Conservation (phyloP, 176 grass and related monocot genomes). For the Musa beccarii region DNA sequence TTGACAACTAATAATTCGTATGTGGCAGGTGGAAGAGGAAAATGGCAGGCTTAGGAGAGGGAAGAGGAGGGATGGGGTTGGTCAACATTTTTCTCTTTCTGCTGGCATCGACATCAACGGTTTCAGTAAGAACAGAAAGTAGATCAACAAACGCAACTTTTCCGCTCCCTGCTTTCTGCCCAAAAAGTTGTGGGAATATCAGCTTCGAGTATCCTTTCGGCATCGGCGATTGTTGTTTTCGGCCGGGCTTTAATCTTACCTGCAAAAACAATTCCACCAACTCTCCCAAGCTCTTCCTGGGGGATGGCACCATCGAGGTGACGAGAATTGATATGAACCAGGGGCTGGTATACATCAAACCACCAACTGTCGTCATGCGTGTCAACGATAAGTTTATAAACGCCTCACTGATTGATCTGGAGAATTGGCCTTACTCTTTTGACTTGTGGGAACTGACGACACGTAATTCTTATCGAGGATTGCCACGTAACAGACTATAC, state of each 20-base stretch:
- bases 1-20: neutral
- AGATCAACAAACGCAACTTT: neutral
- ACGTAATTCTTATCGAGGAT: neutral
- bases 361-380: neutral
- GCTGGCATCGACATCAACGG: too few relatives aligned
- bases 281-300: neutral
- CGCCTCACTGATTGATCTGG: neutral
- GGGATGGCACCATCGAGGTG: neutral
- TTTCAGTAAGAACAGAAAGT: too few relatives aligned
- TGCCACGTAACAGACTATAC: neutral
- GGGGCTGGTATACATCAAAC: neutral
- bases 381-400: neutral
- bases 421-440: neutral
- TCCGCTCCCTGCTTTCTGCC: too few relatives aligned
- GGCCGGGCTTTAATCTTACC: neutral
- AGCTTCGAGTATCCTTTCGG: neutral
- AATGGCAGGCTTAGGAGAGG: too few relatives aligned
- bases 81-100: too few relatives aligned
- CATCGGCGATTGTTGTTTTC: neutral
- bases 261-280: neutral
- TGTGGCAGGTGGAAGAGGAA: too few relatives aligned
- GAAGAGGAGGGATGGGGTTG: too few relatives aligned
- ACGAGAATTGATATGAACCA: neutral
- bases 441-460: neutral
- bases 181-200: neutral